Conservation (phyloP, 1,284 basidiomycete species). For the Malassezia sympodialis region DNA sequence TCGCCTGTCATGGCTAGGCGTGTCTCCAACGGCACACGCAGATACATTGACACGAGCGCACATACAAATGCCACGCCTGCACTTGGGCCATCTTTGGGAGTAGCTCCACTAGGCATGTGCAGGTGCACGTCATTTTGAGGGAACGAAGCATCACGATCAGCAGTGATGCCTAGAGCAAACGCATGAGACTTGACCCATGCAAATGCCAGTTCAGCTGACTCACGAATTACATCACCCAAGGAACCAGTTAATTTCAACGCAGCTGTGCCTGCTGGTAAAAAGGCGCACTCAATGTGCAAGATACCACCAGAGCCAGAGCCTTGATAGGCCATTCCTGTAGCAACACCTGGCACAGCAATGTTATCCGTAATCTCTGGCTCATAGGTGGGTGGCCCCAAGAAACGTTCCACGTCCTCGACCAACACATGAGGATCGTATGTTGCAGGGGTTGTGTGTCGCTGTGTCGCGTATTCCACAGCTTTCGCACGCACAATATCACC, state of each 20-base stretch:
- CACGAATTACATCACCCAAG: conserved; percentile 63
- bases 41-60: conserved; percentile 71
- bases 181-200: conserved; percentile 61
- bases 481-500: conserved; percentile 67
- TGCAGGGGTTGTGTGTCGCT: conserved; percentile 46
- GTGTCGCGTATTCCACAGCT: conserved; percentile 59
- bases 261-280: conserved; percentile 60
- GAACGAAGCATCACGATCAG: conserved; percentile 60
- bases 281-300: conserved; percentile 67
- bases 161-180: conserved; percentile 67
- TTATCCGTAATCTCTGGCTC: conserved; percentile 67
- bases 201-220: conserved; percentile 73
- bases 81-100: conserved; percentile 75
- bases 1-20: conserved; percentile 46
- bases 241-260: conserved; percentile 68
- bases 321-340: conserved; percentile 77
- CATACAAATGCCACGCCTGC: conserved; percentile 79
- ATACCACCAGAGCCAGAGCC: conserved; percentile 79
- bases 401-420: conserved; percentile 65
- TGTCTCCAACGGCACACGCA: conserved; percentile 55
- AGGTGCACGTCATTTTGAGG: conserved; percentile 73
- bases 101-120: conserved; percentile 74
- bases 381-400: conserved; percentile 70
- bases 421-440: conserved; percentile 60
- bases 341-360: conserved; percentile 60